Conservation (phyloP, 2,329 filamentous ascomycete species). For the Curvularia hawaiiensis region DNA sequence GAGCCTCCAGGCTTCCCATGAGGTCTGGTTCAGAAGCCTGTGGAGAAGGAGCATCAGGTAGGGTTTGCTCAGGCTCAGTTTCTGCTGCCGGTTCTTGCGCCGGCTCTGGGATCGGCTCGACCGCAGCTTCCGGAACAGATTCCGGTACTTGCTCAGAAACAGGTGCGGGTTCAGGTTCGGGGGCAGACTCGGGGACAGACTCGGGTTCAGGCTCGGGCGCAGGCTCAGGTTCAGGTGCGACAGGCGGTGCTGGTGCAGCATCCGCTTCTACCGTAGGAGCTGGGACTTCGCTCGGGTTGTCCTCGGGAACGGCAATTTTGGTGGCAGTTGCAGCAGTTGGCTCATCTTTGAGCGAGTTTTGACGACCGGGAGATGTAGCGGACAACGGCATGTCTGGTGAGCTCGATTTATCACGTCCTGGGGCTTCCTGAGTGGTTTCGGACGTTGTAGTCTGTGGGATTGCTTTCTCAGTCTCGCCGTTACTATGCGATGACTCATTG, state of each 20-base stretch:
- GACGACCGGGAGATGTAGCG: conserved; percentile 45
- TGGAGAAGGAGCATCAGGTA: conserved; percentile 17
- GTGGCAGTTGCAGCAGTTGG: conserved; percentile 25
- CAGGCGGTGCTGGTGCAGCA: conserved; percentile 6
- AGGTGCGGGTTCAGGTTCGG: neutral
- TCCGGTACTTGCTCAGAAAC: conserved; percentile 1
- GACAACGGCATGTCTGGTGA: conserved; percentile 52
- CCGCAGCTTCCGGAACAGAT: neutral
- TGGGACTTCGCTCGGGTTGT: conserved; percentile 9
- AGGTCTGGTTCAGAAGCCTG: conserved; percentile 50
- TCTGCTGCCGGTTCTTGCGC: conserved; percentile 2
- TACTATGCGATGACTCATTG: conserved; percentile 13
- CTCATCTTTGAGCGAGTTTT: conserved; percentile 41
- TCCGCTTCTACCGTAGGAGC: conserved; percentile 8
- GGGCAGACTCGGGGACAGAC: neutral
- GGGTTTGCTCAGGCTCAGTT: conserved; percentile 8
- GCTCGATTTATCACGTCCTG: conserved; percentile 44
- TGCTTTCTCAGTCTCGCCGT: conserved; percentile 11
- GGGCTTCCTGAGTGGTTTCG: conserved; percentile 9
- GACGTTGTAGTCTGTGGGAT: conserved; percentile 7
- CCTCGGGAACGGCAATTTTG: conserved; percentile 9
- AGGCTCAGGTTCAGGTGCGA: conserved; percentile 5
- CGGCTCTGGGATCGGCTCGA: neutral
- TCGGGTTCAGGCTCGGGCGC: conserved; percentile 4
- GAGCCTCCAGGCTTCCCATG: conserved; percentile 55